A percentile compares a stretch with the other conserved stretches of the same genome.
Evolutionary conservation across 352 stramenopile genomes (phyloP).

Genomic region (Pythium plurisporium): DNA sequence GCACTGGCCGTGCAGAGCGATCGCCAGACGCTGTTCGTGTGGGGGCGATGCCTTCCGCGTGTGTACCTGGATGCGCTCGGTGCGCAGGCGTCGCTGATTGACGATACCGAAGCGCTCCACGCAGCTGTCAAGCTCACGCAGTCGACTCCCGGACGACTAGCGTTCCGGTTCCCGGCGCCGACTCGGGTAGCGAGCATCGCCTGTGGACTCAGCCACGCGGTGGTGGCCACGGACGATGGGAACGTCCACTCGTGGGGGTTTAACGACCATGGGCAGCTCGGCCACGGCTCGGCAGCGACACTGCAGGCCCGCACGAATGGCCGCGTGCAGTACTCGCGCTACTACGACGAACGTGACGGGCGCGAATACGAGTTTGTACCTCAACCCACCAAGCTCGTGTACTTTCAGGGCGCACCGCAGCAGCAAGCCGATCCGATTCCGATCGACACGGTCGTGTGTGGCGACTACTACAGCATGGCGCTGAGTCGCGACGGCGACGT

Average conservation of each 20-base stretch:
- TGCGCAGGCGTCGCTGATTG: conserved; percentile 12
- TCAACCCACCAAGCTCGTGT: conserved; percentile 44
- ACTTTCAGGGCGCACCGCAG: conserved; percentile 48
- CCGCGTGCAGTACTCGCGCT: conserved; percentile 26
- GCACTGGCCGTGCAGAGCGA: conserved; percentile 41
- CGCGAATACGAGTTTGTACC: conserved; percentile 41
- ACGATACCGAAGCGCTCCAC: conserved; percentile 8
- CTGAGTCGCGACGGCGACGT: conserved; percentile 62
- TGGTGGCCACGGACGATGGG: conserved; percentile 43
- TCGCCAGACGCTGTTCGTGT: conserved; percentile 40
- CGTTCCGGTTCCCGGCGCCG: conserved; percentile 24
- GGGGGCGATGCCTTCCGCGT: conserved; percentile 49
- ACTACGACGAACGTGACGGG: conserved; percentile 52
- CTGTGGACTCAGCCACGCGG: conserved; percentile 53
- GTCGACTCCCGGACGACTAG: conserved; percentile 25
- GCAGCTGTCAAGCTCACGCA: conserved; percentile 8
- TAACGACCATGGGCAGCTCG: conserved; percentile 73
- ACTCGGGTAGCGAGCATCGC: conserved; percentile 27
- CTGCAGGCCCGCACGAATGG: conserved; percentile 41
- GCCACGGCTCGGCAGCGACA: conserved; percentile 46
- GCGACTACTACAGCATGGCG: conserved; percentile 63
- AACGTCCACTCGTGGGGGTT: conserved; percentile 76
- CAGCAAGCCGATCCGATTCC: conserved; percentile 67
- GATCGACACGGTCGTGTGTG: conserved; percentile 49
- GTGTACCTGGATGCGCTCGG: conserved; percentile 18